Evolutionary conservation across 371 early-diverging fungal species (phyloP).

Genomic region (Actinomortierella wolfii): DNA sequence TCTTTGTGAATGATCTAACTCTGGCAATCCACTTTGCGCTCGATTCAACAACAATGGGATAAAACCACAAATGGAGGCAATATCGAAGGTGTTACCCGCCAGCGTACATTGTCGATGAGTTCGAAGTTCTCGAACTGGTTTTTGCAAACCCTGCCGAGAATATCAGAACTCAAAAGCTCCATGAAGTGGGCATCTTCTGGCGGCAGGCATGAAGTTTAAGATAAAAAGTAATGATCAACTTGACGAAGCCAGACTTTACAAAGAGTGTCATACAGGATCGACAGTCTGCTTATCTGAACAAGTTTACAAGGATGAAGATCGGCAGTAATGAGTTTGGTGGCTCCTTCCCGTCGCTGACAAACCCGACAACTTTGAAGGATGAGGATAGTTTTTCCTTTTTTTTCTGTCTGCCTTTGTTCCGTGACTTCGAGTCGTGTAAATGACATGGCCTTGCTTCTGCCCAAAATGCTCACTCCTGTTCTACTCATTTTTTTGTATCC

Average conservation of each 20-base stretch:
- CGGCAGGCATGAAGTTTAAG: conserved; percentile 9
- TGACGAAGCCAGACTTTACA: conserved; percentile 34
- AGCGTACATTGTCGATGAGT: too few relatives aligned
- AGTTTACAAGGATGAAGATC: conserved; percentile 25
- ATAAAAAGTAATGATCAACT: conserved; percentile 20
- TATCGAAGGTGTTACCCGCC: too few relatives aligned
- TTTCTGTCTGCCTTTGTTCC: not conserved
- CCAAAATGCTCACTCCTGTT: too few relatives aligned
- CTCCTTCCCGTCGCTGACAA: conserved; percentile 12
- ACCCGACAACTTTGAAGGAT: conserved; percentile 11
- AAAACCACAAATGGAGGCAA: too few relatives aligned
- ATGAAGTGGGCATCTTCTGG: conserved; percentile 24
- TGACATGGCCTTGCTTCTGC: too few relatives aligned
- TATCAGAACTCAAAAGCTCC: conserved; percentile 28
- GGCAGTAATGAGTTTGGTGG: conserved; percentile 44
- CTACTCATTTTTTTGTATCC: too few relatives aligned
- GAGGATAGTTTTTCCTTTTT: not conserved
- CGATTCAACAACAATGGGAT: not conserved
- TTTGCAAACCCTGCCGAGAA: conserved; percentile 9
- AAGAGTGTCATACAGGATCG: conserved; percentile 34
- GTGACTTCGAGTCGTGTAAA: too few relatives aligned
- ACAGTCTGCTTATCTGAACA: conserved; percentile 17
- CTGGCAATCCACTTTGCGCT: conserved; percentile 12
- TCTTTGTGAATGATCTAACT: conserved; percentile 17
- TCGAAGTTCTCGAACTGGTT: conserved; percentile 26